Conservation (phyloP, 805 yeast genomes). For the Cyberlindnera samutprakarnensis region DNA sequence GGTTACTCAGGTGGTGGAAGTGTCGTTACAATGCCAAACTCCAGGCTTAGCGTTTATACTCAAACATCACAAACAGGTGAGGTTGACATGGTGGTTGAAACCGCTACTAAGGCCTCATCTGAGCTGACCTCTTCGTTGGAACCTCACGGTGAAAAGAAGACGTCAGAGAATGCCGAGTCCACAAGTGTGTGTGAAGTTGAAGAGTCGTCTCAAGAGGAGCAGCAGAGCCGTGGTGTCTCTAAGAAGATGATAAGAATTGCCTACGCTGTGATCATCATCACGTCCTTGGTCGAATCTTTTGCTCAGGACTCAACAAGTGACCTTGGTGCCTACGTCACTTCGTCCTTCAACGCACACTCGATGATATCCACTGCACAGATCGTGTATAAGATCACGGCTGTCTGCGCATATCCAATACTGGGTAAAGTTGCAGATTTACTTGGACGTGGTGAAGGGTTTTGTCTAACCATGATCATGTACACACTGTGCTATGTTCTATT, state of each 20-base stretch:
- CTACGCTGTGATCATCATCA: conserved; percentile 19
- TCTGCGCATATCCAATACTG: conserved; percentile 30
- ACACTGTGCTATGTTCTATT: conserved; percentile 27
- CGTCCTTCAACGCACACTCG: conserved; percentile 31
- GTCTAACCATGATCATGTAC: conserved; percentile 24
- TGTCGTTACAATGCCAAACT: too few species aligned
- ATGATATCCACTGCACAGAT: conserved; percentile 30
- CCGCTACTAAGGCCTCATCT: too few species aligned
- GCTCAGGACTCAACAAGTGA: conserved; percentile 20
- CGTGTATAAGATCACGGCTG: conserved; percentile 29
- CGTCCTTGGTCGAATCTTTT: conserved; percentile 26
- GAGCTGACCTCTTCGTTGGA: too few species aligned
- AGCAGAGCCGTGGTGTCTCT: conserved; percentile 8
- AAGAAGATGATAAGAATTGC: conserved; percentile 18
- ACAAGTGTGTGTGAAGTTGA: too few species aligned
- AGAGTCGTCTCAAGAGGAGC: too few species aligned
- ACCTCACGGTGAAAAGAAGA: too few species aligned
- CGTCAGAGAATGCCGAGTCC: too few species aligned
- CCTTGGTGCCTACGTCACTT: conserved; percentile 26
- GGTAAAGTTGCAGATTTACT: conserved; percentile 31
- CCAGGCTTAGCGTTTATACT: too few species aligned
- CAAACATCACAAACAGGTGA: too few species aligned
- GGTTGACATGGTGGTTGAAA: too few species aligned
- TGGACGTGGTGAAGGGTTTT: conserved; percentile 32
- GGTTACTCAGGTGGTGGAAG: too few species aligned